Conservation (phyloP, 257 asterid species). For the Nicotiana paniculata region DNA sequence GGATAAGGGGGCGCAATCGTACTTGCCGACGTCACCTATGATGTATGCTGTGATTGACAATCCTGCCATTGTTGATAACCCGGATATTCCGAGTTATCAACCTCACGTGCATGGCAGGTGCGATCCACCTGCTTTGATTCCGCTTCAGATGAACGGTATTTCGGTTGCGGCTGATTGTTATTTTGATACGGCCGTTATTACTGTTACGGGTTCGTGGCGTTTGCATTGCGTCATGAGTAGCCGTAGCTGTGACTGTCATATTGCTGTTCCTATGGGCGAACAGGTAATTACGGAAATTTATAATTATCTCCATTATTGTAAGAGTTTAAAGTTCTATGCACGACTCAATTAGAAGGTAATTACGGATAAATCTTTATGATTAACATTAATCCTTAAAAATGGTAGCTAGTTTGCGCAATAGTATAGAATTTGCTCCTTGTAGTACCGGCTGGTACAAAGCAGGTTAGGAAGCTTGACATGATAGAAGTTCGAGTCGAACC, state of each 20-base stretch:
- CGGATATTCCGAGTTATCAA: conserved; percentile 96
- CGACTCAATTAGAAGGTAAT: too few relatives aligned
- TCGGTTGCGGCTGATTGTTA: conserved; percentile 56
- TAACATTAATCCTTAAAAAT: too few relatives aligned
- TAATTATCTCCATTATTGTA: background rate
- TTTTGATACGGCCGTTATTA: conserved; percentile 69
- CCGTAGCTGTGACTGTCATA: conserved; percentile 63
- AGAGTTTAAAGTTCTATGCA: too few relatives aligned
- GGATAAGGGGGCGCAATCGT: conserved; percentile 42
- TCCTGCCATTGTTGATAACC: conserved; percentile 83
- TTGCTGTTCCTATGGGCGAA: conserved; percentile 90
- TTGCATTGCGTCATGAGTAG: conserved; percentile 91
- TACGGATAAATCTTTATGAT: too few relatives aligned
- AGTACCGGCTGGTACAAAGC: too few relatives aligned
- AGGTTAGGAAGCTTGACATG: too few relatives aligned
- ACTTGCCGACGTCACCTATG: conserved; percentile 70
- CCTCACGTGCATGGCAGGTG: conserved; percentile 95
- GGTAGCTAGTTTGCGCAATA: too few relatives aligned
- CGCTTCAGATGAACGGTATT: conserved; percentile 80
- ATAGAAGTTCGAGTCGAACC: too few relatives aligned
- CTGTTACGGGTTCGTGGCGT: conserved; percentile 75
- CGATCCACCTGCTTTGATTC: conserved; percentile 87
- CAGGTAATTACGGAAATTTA: conserved; percentile 38
- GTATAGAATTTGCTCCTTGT: too few relatives aligned
- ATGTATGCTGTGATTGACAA: conserved; percentile 70